Conservation (phyloP, 495 filamentous ascomycete genomes). For the Hypoxylon perforatum region DNA sequence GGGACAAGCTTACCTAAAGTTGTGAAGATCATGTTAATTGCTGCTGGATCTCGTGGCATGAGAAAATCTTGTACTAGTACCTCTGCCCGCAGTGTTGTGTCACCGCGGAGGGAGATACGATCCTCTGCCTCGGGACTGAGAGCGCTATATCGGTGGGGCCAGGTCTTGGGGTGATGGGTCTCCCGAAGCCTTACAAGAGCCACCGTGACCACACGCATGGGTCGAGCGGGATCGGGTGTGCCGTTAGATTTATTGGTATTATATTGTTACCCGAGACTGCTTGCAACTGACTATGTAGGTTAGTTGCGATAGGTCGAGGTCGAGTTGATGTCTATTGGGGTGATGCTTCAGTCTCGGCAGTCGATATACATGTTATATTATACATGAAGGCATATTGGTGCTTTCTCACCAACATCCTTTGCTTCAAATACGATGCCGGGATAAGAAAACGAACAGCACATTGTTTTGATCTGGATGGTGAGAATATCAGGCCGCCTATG, state of each 20-base stretch:
- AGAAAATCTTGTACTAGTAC: conserved; percentile 44
- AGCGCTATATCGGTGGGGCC: conserved; percentile 37
- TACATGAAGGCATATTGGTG: no score
- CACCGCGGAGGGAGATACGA: conserved; percentile 35
- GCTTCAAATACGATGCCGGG: no score
- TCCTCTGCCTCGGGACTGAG: conserved; percentile 39
- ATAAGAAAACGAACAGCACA: no score
- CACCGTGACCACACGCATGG: conserved; percentile 34
- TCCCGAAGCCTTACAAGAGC: conserved; percentile 39
- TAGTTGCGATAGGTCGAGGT: no score
- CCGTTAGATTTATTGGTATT: conserved; percentile 24
- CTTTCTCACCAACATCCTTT: no score
- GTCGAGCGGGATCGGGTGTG: conserved; percentile 35
- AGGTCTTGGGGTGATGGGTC: conserved; percentile 28
- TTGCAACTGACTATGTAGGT: conserved; percentile 3
- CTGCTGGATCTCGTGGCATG: conserved; percentile 26
- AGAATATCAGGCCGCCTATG: no score
- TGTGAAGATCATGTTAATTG: conserved; percentile 5
- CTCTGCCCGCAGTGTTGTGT: conserved; percentile 31
- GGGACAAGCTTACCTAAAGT: conserved; percentile 14
- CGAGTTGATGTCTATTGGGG: no score
- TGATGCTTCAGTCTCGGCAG: no score
- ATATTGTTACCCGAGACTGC: conserved; percentile 30
- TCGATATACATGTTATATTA: no score
- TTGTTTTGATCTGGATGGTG: no score